Percentiles rank a stretch among this genome's conserved stretches.
Evolutionary conservation across 306 rosid genomes (phyloP).

Genomic region (Ochetophila trinervis): DNA sequence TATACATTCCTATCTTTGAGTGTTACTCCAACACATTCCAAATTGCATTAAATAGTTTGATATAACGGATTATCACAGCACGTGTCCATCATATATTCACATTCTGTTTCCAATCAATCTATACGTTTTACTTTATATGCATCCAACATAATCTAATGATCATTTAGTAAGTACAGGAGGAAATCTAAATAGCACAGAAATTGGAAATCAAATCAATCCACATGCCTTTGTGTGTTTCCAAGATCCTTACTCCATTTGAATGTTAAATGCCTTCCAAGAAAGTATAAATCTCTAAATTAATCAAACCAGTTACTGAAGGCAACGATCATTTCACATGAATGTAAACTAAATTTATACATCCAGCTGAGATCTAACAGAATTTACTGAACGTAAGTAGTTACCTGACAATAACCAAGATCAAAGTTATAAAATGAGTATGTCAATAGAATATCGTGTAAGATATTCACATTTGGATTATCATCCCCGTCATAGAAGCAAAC

Average conservation of each 20-base stretch:
- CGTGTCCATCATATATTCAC: too few relatives aligned
- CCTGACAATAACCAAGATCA: conserved; percentile 99
- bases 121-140: too few relatives aligned
- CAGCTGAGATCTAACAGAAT: conserved; percentile 11
- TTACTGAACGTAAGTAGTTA: conserved; percentile 28
- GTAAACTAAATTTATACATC: not conserved
- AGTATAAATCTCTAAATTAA: not conserved
- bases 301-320: not conserved
- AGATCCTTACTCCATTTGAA: not conserved
- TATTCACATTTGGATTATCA: conserved; percentile 76
- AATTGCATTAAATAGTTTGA: too few relatives aligned
- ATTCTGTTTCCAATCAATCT: too few relatives aligned
- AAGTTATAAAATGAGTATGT: conserved; percentile 98
- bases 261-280: not conserved
- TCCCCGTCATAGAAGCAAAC: conserved; percentile 84
- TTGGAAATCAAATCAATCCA: too few relatives aligned
- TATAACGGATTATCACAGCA: too few relatives aligned
- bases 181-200: too few relatives aligned
- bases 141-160: too few relatives aligned
- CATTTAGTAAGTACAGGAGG: too few relatives aligned
- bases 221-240: not conserved
- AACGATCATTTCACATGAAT: not conserved
- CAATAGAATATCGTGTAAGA: conserved; percentile 80
- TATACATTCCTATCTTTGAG: too few relatives aligned
- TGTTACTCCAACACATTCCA: too few relatives aligned